Percentiles rank a stretch among this genome's conserved stretches.
Conservation (phyloP, 805 yeast species). For the Nakazawaea peltata region DNA sequence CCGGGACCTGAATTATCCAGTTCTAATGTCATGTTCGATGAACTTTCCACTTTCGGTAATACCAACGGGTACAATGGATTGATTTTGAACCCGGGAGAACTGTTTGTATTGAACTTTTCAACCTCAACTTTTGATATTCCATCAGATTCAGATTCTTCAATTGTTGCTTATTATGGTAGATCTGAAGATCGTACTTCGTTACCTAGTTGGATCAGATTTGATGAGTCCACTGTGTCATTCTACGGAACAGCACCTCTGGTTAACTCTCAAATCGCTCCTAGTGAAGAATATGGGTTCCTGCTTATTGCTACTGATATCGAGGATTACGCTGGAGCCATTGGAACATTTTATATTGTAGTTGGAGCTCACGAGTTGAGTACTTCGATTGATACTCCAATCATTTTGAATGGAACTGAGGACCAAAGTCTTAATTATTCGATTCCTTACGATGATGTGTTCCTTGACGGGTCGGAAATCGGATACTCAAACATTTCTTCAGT, state of each 20-base stretch:
- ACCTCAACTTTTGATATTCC: constrained; percentile 45
- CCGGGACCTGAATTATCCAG: constrained; percentile 45
- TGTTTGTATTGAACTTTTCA: constrained; percentile 60
- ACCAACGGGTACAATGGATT: constrained; percentile 74
- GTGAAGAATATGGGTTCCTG: constrained; percentile 57
- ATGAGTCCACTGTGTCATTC: constrained; percentile 54
- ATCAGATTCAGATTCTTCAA: constrained; percentile 34
- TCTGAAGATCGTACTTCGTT: constrained; percentile 79
- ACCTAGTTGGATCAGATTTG: constrained; percentile 84
- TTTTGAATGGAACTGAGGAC: constrained; percentile 62
- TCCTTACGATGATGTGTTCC: constrained; percentile 54
- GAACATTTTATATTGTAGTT: constrained; percentile 62
- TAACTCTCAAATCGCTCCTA: constrained; percentile 84
- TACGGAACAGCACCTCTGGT: constrained; percentile 85
- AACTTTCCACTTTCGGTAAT: constrained; percentile 56
- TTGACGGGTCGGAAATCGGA: constrained; percentile 51
- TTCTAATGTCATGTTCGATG: constrained; percentile 35
- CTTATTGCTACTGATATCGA: constrained; percentile 73
- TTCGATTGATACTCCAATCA: constrained; percentile 43
- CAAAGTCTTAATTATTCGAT: constrained; percentile 44
- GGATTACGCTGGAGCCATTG: constrained; percentile 67
- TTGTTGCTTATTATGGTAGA: constrained; percentile 71
- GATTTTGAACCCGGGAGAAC: constrained; percentile 62
- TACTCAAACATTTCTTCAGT: constrained; percentile 48
- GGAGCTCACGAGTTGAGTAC: constrained; percentile 87